A percentile compares a stretch with the other conserved stretches of the same genome.
These are phyloP conservation scores for Chrysanthemum lavandulifolium DNA, from an alignment of 129 eudicot species.

Conservation along the genomic window DNA sequence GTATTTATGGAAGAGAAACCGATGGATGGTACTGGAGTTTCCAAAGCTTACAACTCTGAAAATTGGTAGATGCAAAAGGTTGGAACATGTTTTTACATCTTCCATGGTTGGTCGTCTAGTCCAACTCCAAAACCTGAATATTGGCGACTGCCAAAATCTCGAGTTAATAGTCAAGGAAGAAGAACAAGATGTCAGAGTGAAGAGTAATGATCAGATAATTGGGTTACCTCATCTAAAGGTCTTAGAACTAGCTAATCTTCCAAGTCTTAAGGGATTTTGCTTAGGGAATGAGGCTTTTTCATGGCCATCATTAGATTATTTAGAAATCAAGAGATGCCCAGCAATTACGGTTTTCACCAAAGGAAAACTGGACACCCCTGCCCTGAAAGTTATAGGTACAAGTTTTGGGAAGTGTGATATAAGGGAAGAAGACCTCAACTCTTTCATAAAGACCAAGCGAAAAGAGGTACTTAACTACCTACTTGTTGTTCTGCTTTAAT, in stretches of 20 bases:
- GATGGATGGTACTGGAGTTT: not conserved
- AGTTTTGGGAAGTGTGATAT: not conserved
- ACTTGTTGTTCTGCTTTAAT: not conserved
- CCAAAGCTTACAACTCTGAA: not conserved
- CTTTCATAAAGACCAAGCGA: not conserved
- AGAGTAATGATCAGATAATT: not conserved
- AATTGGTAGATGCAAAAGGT: not conserved
- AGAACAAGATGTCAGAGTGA: not conserved
- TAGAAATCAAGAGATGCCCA: not conserved
- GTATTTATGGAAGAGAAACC: slow-evolving; percentile 3
- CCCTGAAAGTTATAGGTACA: not conserved
- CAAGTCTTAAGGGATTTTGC: not conserved
- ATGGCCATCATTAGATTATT: not conserved
- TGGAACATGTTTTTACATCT: not conserved
- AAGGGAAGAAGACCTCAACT: not conserved
- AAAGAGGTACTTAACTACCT: not conserved
- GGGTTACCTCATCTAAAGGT: not conserved
- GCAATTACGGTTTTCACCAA: not conserved
- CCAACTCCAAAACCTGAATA: not conserved
- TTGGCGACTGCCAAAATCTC: not conserved
- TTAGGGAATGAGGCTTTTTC: not conserved
- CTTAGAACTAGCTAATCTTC: not conserved
- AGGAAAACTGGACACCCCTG: not conserved
- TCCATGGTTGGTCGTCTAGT: slow-evolving; percentile 9
- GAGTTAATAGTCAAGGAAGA: not conserved